Evolutionary conservation across 768 basidiomycete species (phyloP).

Genomic region (Trametes cinnabarina): DNA sequence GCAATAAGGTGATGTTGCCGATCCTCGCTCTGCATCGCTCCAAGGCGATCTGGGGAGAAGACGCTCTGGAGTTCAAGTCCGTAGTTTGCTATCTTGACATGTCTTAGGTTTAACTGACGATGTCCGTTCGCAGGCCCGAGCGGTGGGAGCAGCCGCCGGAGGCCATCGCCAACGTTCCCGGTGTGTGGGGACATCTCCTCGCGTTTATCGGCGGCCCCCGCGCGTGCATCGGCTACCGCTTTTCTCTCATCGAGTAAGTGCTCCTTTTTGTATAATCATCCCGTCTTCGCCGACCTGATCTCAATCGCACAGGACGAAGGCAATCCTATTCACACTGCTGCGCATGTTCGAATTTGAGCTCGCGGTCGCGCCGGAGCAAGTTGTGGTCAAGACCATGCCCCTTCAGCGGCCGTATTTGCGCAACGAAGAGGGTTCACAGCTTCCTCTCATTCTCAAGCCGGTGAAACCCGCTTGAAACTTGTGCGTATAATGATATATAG

Average conservation of each 20-base stretch:
- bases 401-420: constrained; percentile 23
- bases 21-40: constrained; percentile 53
- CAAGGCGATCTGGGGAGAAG: constrained; percentile 58
- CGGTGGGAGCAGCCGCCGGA: constrained; percentile 55
- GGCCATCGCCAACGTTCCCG: constrained; percentile 46
- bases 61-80: constrained; percentile 61
- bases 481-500: too few relatives aligned
- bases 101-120: not conserved
- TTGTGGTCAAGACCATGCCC: constrained; percentile 18
- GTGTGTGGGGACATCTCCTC: constrained; percentile 58
- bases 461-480: not conserved
- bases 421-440: constrained; percentile 18
- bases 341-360: constrained; percentile 32
- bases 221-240: constrained; percentile 67
- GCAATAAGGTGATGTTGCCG: constrained; percentile 43
- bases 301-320: constrained; percentile 27
- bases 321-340: constrained; percentile 31
- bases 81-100: not conserved
- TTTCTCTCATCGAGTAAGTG: constrained; percentile 56
- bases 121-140: constrained; percentile 49
- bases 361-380: constrained; percentile 25
- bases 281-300: too few relatives aligned
- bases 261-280: not conserved
- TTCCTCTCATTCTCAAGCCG: constrained; percentile 24
- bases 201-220: constrained; percentile 65